Evolutionary conservation across 2,329 filamentous ascomycete genomes (phyloP), one percentile per base, ranked within the genome.

Genomic region (Phialocephala sp.): DNA sequence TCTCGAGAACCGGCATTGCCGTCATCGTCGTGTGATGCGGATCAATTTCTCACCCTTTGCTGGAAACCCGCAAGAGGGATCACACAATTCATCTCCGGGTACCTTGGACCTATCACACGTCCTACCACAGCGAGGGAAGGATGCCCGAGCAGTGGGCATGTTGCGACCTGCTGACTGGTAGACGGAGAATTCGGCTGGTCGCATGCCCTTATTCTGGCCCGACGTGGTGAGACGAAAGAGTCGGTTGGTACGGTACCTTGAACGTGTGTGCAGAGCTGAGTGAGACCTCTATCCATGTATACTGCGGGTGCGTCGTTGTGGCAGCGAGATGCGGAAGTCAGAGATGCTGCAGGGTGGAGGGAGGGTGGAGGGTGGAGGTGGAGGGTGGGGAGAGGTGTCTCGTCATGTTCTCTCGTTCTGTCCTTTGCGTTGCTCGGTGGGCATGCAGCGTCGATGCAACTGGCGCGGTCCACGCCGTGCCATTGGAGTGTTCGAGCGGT

Each of bases 121-220:
- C 54, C 64, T 41, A 64, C 55, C 47, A 45, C 41, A 37, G 36
- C 18, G 50, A 15, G 36, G 45, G 36, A 36, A 59, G 59, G 41
- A 57, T 39, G 41, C 35, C 55, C 27, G 52, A 39, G 18, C 39
- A 54, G 60, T 61, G 50, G 27, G 55, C 58, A 20, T 22, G 55
- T 47, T 35, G 20, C 9, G 59, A 56, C 64, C 70, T 68, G 66
- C 62, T 68, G 68, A 69, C 65, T 68, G 64, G 59, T 57, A 65
- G 55, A 63, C 66, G 68, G 69, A 72, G 66, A 67, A 66, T 69
- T 72, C 69, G 69, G 69, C 47, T 66, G 66, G 64, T 63, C 66
- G 69, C 67, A 69, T 72, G 66, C 41, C 66, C 55, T 27, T 52
- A 24, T 36, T 60, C 62, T 57, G 39, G 59, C 54, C 39, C 59